Conservation (phyloP, 148 eudicot species). For the Silene uniflora region DNA sequence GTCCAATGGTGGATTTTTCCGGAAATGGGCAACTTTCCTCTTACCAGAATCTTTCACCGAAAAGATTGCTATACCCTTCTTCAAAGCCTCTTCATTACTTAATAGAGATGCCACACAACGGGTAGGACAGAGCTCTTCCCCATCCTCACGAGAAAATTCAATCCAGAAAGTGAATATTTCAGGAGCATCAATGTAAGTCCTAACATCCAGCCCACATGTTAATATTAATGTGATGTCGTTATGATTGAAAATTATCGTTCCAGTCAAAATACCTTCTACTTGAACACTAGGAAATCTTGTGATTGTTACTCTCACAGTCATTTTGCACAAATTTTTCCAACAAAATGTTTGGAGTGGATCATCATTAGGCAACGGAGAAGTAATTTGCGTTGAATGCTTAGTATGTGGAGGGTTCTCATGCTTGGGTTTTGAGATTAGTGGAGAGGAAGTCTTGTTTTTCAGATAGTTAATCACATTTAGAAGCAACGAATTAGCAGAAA, state of each 20-base stretch:
- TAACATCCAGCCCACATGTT: too few species aligned
- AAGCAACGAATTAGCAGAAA: not conserved
- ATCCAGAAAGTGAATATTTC: not conserved
- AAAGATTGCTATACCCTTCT: not conserved
- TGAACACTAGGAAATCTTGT: not conserved
- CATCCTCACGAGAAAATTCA: not conserved
- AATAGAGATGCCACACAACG: not conserved
- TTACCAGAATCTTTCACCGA: not conserved
- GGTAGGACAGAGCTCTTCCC: not conserved
- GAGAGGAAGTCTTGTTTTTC: not conserved
- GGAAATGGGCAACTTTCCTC: not conserved
- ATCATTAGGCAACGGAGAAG: too few species aligned
- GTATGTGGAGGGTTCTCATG: not conserved
- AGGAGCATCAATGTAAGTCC: not conserved
- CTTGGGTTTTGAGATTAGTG: not conserved
- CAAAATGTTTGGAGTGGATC: not conserved
- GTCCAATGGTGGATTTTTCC: not conserved
- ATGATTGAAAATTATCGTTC: not conserved
- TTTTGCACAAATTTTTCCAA: not conserved
- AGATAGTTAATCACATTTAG: not conserved
- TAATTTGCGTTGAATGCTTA: not conserved
- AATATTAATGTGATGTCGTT: not conserved
- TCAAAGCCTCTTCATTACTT: not conserved
- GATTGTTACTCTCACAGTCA: not conserved
- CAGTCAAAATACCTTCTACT: not conserved